These are phyloP conservation scores for Monilinia fructigena DNA, from an alignment of 2,329 filamentous ascomycete species.

Conservation along the genomic window DNA sequence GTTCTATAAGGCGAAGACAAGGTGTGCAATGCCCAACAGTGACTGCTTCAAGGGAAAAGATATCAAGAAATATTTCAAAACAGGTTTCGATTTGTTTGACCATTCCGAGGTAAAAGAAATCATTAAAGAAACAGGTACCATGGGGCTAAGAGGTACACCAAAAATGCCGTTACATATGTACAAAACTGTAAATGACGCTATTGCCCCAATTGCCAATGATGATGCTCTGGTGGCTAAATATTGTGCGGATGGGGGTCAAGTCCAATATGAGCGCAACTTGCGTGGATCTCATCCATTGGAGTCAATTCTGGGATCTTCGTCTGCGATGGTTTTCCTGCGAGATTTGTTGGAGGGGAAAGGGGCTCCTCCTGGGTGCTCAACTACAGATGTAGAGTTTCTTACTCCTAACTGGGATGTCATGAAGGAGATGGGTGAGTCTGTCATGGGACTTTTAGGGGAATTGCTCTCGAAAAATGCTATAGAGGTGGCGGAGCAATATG, in stretches of 20 bases:
- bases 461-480: background rate
- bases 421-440: background rate
- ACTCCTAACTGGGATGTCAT: background rate
- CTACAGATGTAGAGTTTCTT: background rate
- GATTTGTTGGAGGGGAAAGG: constrained; percentile 19
- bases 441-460: no score
- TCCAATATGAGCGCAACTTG: background rate
- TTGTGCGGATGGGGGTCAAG: background rate
- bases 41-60: constrained; percentile 32
- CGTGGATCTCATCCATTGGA: background rate
- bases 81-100: background rate
- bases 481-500: no score
- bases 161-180: background rate
- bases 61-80: background rate
- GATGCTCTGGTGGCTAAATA: background rate
- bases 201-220: background rate
- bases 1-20: constrained; percentile 37
- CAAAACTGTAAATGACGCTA: background rate
- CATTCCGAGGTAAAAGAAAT: no score
- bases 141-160: background rate
- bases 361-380: background rate
- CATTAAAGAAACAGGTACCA: background rate
- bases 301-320: background rate
- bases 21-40: constrained; percentile 35
- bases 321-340: constrained; percentile 31